Evolutionary conservation across 2,329 filamentous ascomycete species (phyloP), one percentile per base, ranked within the genome.

Genomic region (Arachnomyces sp.): DNA sequence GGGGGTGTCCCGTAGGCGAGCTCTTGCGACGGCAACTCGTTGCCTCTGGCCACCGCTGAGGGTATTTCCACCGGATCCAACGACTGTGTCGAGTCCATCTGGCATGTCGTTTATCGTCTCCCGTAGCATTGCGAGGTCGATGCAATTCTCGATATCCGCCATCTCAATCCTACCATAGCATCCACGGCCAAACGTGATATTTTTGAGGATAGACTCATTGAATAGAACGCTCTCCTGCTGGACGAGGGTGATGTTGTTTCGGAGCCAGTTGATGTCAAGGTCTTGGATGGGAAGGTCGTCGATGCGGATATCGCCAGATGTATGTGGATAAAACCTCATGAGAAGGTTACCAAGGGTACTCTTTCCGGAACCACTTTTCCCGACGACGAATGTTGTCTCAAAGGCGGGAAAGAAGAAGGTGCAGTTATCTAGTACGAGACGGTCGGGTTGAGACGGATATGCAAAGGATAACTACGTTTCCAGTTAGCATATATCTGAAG

Each of bases 11-110:
- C 88, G 72, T 4, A 96, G 62, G 31, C 76, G 75, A 1, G 88
- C 85, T 47, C 89, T 73, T 1, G 89, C 88, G 28, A 96, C 70
- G 0, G 84, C 84, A 35, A 95, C 68, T 38, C 86, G 73, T 59
- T 95, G 89, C 43, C 73, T 81, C 61, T 96, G 87, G 0, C 90
- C 90, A 7, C 88, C 89, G 48, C 87, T 94, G 31, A 95, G 66
- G 2, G 76, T 72, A 28, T 74, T 75, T 0, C 83, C 84, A n/a
- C 78, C 77, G 0, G 71, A 60, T 1, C 85, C 86, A 5, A 94
- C 72, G 2, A 73, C 53, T 0, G 89, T 94, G 13, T 87, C 68
- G 1, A 90, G 61, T 0, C 85, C 85, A 1, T 80, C 52, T 0
- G 85, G 82, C 36, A 95, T 71, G 16, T 70, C 66, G 1, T 68